Percentiles rank a stretch among this genome's conserved stretches.
Evolutionary conservation across 2,329 filamentous ascomycete genomes (phyloP).

Genomic region (Helminthosporium solani): DNA sequence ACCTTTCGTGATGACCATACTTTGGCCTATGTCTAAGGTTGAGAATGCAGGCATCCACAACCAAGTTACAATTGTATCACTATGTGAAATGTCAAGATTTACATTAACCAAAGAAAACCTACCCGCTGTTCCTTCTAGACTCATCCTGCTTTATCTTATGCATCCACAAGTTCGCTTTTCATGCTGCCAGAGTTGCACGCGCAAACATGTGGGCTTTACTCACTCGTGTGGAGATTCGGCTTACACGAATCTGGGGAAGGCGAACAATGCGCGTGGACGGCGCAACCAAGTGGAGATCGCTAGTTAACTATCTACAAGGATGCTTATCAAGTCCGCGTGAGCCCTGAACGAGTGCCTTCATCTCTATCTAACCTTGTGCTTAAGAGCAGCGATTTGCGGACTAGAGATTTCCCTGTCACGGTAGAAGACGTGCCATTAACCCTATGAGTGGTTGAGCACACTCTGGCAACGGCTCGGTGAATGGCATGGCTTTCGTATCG

Average conservation of each 20-base stretch:
- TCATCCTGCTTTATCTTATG: no score
- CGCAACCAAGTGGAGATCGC: constrained; percentile 8
- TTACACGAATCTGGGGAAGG: constrained; percentile 11
- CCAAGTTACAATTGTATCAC: background rate
- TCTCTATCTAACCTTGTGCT: background rate
- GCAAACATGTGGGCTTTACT: background rate
- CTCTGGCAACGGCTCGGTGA: background rate
- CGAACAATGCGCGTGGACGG: background rate
- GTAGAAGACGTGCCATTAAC: no score
- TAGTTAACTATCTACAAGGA: no score
- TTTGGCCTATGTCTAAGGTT: constrained; percentile 53
- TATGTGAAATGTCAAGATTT: background rate
- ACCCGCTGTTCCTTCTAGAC: no score
- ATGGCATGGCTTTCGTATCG: background rate
- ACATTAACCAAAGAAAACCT: no score
- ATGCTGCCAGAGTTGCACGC: no score
- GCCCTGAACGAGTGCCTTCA: constrained; percentile 10
- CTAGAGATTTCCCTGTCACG: no score
- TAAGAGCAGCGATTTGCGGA: background rate
- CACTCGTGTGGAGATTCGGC: background rate
- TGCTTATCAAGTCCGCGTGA: constrained; percentile 17
- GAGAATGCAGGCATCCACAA: background rate
- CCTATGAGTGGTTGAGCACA: background rate
- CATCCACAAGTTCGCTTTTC: no score
- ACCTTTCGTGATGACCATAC: constrained; percentile 72